These are phyloP conservation scores for Phytophthora ohioensis DNA, from an alignment of 352 stramenopile species.

Conservation along the genomic window DNA sequence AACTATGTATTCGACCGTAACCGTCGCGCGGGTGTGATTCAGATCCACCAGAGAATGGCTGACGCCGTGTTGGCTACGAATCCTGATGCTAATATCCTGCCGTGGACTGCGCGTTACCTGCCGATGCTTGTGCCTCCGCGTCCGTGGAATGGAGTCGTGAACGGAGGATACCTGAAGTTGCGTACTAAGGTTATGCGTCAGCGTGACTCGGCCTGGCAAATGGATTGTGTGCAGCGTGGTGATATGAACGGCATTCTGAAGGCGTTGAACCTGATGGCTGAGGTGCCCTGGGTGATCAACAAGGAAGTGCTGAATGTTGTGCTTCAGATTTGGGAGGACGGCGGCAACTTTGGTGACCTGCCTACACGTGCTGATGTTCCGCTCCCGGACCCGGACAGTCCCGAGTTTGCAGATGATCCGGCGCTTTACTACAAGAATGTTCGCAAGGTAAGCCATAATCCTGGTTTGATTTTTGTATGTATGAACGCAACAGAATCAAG, in stretches of 20 bases:
- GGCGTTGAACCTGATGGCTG: slow-evolving; percentile 93
- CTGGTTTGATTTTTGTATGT: slow-evolving; percentile 23
- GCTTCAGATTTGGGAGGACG: slow-evolving; percentile 91
- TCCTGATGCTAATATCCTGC: slow-evolving; percentile 66
- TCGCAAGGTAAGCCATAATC: slow-evolving; percentile 65
- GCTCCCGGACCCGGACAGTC: slow-evolving; percentile 63
- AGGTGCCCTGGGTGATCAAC: slow-evolving; percentile 97
- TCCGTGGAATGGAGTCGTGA: slow-evolving; percentile 89
- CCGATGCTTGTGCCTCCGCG: slow-evolving; percentile 97
- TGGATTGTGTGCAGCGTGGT: slow-evolving; percentile 90
- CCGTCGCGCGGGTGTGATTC: slow-evolving; percentile 81
- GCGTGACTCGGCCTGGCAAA: slow-evolving; percentile 80
- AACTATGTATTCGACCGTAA: slow-evolving; percentile 86
- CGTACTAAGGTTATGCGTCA: slow-evolving; percentile 95
- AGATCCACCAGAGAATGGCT: slow-evolving; percentile 70
- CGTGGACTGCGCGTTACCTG: slow-evolving; percentile 90
- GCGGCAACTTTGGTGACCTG: slow-evolving; percentile 94
- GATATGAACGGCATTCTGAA: slow-evolving; percentile 90
- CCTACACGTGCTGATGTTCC: slow-evolving; percentile 79
- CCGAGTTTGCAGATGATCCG: slow-evolving; percentile 71
- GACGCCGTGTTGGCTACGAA: slow-evolving; percentile 62
- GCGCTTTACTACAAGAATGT: slow-evolving; percentile 76
- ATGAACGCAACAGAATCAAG: slow-evolving; percentile 85
- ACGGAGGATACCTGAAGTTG: slow-evolving; percentile 95
- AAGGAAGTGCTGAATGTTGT: slow-evolving; percentile 93